These are phyloP conservation scores for Tricholoma hemisulphureum DNA, from an alignment of 768 basidiomycete genomes.

Conservation along the genomic window DNA sequence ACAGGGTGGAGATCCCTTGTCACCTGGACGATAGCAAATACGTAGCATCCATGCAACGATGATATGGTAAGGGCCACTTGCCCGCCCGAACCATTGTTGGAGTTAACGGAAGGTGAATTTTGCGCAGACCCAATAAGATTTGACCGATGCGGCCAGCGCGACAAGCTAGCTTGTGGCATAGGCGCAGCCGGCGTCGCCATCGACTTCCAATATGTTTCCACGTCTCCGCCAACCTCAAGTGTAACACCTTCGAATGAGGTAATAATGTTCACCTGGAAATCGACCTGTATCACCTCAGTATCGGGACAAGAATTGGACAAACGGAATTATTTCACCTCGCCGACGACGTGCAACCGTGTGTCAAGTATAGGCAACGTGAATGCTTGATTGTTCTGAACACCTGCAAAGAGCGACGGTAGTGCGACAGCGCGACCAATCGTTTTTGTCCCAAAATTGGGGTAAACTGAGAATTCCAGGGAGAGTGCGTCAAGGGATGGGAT, in stretches of 20 bases:
- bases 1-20: constrained; percentile 93
- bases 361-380: constrained; percentile 83
- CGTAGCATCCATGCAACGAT: constrained; percentile 86
- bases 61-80: constrained; percentile 73
- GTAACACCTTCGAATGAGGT: constrained; percentile 90
- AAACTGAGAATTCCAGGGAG: constrained; percentile 88
- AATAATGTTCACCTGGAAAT: constrained; percentile 84
- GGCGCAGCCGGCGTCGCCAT: constrained; percentile 51
- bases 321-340: constrained; percentile 59
- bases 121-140: constrained; percentile 55
- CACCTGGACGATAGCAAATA: constrained; percentile 85
- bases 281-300: constrained; percentile 51
- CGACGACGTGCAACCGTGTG: constrained; percentile 88
- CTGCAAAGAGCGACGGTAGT: constrained; percentile 67
- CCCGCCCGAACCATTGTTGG: constrained; percentile 42
- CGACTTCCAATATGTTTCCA: constrained; percentile 99
- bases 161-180: constrained; percentile 35
- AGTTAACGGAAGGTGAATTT: constrained; percentile 70
- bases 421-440: constrained; percentile 93
- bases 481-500: constrained; percentile 69
- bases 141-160: constrained; percentile 41
- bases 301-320: constrained; percentile 5
- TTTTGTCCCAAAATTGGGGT: constrained; percentile 96
- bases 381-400: constrained; percentile 51
- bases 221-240: constrained; percentile 88